Base-by-base conservation (phyloP, 345 rosid species). In the Brassica napus region DNA sequence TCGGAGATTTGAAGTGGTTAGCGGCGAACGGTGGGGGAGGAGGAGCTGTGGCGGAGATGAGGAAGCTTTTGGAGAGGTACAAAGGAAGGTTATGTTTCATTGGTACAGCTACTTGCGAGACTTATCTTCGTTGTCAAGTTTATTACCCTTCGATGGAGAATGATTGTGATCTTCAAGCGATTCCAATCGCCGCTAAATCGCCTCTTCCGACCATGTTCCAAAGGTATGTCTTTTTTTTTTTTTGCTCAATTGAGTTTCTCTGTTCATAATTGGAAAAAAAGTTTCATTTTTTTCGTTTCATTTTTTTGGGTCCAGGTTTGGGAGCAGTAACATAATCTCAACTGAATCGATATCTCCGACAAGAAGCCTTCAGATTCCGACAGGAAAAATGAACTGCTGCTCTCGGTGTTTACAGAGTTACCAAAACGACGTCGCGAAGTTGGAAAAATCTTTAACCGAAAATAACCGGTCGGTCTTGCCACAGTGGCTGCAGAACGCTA, bases 1-100 rank as follows among this genome's bases (percentile, higher is more conserved):
- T 95, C 83, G 99, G 98, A 3, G 97, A 94, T 86, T 83, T 95
- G 80, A 95, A 93, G 76, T 95, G 99, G 98, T 86, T 95, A 59
- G 94, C 84, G 68, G 94, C 89, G 80, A 85, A 85, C 69, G 90
- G 85, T 18, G 88, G 81, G 1, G 64, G 74, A 5, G 89, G 85
- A 65, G 81, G 84, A 58, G 83, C 83, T 3, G 94, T 90, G 87
- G 80, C 76, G 12, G 95, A 91, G 88, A 87, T 91, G 88, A 83
- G 78, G 78, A 89, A 82, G 84, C 75, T 94, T 74, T 28, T 90
- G 83, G 82, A 70, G 34, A 86, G 86, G 78, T 87, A 82, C 54
- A 81, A 84, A 68, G 87, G 84, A 24, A 85, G 81, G 78, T 65
- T 94, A 35, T 90, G 97, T 91, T 75, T 94, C 84, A 89, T 93